Evolutionary conservation across 176 grass and related monocot species (phyloP), one percentile per base, ranked within the genome.

Genomic region (Aegilops speltoides): DNA sequence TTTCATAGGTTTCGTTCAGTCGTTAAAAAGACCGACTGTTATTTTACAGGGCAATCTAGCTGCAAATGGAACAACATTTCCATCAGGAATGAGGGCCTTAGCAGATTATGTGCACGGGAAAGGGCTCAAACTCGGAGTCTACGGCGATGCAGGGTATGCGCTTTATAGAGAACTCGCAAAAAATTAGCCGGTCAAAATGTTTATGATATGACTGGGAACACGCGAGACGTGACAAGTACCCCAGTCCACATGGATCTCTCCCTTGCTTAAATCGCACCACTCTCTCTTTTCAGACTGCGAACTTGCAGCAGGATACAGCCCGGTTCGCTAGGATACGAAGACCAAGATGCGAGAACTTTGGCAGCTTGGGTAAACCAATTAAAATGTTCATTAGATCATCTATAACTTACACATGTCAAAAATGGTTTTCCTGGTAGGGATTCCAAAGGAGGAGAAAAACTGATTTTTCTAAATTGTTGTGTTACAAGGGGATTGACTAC

Each of bases 301-400:
- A 89, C 91, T 32, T 92, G 91, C 84, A 89, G 91, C 81, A 92
- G 70, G 4, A 10, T 73, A n/a, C 89, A 89, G 91, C 91, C 80
- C 10, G 87, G 91, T 33, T 92, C 87, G 0, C 87, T 89, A 54
- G 83, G 84, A 40, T 45, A 89, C 24, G 91, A 92, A 87, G 79
- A 89, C 25, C 91, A 84, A 81, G 91, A 92, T 17, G 80, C 87
- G 14, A 89, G 87, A 29, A 81, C 84, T 4, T 84, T 84, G 7
- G 60, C 81, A 63, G 63, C 74, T 66, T 92, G 87, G 90, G 90
- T 89, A 78, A 80, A 43, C n/a, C 14, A 50, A 50, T 19, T 75
- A 48, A 75, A 50, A 28, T 75, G 24, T 64, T 80, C 63, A 64
- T 40, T 6, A 19, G 36, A 76, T 20, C 45, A 75, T 75, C 41